These are phyloP conservation scores for Spathaspora arborariae DNA, from an alignment of 805 yeast species.

Conservation along the genomic window DNA sequence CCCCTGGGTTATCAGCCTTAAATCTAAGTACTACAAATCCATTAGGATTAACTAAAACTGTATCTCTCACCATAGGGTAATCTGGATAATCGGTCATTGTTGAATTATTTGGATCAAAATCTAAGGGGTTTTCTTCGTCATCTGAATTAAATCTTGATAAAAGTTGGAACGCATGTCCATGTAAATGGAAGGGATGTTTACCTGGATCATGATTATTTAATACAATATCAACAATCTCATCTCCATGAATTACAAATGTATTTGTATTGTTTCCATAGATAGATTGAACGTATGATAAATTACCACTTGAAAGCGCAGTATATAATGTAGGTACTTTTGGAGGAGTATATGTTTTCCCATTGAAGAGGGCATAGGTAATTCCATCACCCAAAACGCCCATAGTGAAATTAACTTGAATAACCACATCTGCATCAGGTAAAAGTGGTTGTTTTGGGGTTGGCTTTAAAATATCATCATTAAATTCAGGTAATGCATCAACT, in stretches of 20 bases:
- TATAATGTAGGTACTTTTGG: conserved; percentile 86
- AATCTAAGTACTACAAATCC: conserved; percentile 85
- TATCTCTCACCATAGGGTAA: conserved; percentile 82
- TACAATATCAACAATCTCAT: conserved; percentile 72
- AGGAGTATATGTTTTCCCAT: conserved; percentile 69
- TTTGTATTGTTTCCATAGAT: conserved; percentile 82
- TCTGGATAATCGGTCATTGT: conserved; percentile 50
- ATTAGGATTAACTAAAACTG: conserved; percentile 72
- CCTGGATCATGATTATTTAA: conserved; percentile 88
- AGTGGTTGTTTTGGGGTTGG: conserved; percentile 36
- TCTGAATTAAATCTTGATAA: conserved; percentile 66
- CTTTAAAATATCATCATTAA: conserved; percentile 36
- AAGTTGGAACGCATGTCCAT: conserved; percentile 89
- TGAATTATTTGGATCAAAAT: conserved; percentile 30
- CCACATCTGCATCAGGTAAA: conserved; percentile 64
- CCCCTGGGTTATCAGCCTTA: conserved; percentile 94
- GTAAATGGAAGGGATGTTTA: conserved; percentile 95
- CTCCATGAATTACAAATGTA: conserved; percentile 63
- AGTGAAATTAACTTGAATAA: conserved; percentile 63
- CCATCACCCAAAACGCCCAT: conserved; percentile 89
- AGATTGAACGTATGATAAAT: conserved; percentile 45
- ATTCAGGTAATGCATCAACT: conserved; percentile 43
- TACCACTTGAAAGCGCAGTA: conserved; percentile 74
- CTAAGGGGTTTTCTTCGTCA: conserved; percentile 51
- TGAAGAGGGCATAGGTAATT: conserved; percentile 94